phyloP scores from a whole-genome alignment of 2,329 filamentous ascomycete species.

The Fusarium lateritium region DNA sequence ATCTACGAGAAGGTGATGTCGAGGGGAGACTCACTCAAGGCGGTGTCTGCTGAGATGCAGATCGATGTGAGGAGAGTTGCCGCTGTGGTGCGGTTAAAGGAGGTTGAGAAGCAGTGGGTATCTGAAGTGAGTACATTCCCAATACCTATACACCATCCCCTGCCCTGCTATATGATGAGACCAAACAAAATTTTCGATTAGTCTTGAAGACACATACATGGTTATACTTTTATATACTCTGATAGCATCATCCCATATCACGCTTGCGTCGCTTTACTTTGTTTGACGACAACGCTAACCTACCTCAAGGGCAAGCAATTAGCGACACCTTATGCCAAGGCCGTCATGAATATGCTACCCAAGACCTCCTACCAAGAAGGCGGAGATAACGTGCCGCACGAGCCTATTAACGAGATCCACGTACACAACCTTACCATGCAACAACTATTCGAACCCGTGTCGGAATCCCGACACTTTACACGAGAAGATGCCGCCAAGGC shows the following conservation, averaged over 20 bases:
- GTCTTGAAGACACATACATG: slow-evolving; percentile 97
- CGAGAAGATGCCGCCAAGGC: slow-evolving; percentile 76
- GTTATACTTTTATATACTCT: slow-evolving; percentile 73
- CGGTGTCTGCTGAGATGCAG: slow-evolving; percentile 81
- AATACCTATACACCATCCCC: slow-evolving; percentile 4
- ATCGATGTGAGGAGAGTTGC: slow-evolving; percentile 88
- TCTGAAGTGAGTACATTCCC: slow-evolving; percentile 74
- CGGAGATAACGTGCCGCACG: slow-evolving; percentile 65
- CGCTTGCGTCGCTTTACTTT: slow-evolving; percentile 10
- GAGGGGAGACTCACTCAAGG: slow-evolving; percentile 78
- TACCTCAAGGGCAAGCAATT: slow-evolving; percentile 78
- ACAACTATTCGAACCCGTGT: slow-evolving; percentile 75
- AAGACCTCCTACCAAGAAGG: slow-evolving; percentile 70
- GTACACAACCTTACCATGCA: slow-evolving; percentile 73
- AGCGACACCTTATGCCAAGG: slow-evolving; percentile 81
- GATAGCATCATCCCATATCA: slow-evolving; percentile 32
- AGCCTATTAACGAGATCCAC: slow-evolving; percentile 76
- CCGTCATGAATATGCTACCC: slow-evolving; percentile 86
- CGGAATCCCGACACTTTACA: slow-evolving; percentile 75
- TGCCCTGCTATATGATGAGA: slow-evolving; percentile 65
- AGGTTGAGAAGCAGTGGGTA: slow-evolving; percentile 85
- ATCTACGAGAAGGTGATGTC: slow-evolving; percentile 79
- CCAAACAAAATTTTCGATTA: slow-evolving; percentile 93
- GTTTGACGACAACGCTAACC: slow-evolving; percentile 43
- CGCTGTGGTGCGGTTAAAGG: slow-evolving; percentile 87